Conservation (phyloP, 768 basidiomycete species). For the Baorangia bicolor region DNA sequence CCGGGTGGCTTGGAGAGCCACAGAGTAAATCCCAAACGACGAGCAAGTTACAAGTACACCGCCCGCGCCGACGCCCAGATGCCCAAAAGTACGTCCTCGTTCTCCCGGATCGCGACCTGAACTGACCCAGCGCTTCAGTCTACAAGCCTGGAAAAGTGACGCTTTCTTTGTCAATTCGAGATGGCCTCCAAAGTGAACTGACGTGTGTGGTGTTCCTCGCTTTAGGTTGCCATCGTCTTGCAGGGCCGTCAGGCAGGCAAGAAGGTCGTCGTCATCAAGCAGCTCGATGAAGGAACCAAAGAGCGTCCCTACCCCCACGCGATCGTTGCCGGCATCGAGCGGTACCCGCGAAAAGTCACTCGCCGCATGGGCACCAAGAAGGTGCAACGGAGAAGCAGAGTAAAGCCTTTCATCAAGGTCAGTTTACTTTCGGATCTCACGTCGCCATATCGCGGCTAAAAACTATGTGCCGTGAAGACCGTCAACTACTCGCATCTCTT, state of each 20-base stretch:
- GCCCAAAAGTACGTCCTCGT: slow-evolving; percentile 37
- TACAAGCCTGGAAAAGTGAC: slow-evolving; percentile 93
- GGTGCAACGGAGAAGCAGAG: slow-evolving; percentile 86
- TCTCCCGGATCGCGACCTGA: neutral
- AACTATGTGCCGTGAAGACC: slow-evolving; percentile 43
- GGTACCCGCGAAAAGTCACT: slow-evolving; percentile 97
- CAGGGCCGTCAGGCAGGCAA: slow-evolving; percentile 99
- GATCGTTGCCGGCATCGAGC: slow-evolving; percentile 96
- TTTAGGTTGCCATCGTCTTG: slow-evolving; percentile 91
- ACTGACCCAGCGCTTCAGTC: slow-evolving; percentile 46
- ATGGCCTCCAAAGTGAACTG: neutral
- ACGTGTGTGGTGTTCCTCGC: neutral
- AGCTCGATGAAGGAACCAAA: slow-evolving; percentile 95
- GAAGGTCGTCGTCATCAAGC: slow-evolving; percentile 99
- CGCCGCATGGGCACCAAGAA: slow-evolving; percentile 98
- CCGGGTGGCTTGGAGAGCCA: slow-evolving; percentile 35
- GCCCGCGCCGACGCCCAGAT: slow-evolving; percentile 39
- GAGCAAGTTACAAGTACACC: slow-evolving; percentile 26
- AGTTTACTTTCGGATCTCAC: slow-evolving; percentile 20
- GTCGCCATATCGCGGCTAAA: neutral
- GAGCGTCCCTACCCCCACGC: slow-evolving; percentile 97
- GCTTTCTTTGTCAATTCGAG: neutral
- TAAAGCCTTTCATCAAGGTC: slow-evolving; percentile 99
- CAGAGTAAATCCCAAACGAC: slow-evolving; percentile 5
- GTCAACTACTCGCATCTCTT: slow-evolving; percentile 99